Evolutionary conservation across 805 yeast species (phyloP).

Genomic region (Candida ascalaphidarum): DNA sequence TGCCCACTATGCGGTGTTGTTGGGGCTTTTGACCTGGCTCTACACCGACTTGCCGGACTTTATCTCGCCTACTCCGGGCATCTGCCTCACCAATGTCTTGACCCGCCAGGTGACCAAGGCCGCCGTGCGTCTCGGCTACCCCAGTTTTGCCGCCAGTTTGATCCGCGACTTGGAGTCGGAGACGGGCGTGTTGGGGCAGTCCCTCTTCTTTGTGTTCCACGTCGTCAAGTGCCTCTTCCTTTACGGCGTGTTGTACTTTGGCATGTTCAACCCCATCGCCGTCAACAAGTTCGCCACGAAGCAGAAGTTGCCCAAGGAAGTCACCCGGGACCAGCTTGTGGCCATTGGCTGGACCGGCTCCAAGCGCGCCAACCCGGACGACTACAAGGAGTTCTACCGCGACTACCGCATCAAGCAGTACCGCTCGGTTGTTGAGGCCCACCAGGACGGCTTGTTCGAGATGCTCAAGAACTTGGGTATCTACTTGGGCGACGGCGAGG

Average conservation of each 20-base stretch:
- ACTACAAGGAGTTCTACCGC: constrained; percentile 64
- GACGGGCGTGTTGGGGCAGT: constrained; percentile 42
- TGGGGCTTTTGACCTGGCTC: constrained; percentile 59
- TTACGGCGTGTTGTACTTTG: constrained; percentile 53
- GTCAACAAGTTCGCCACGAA: constrained; percentile 19
- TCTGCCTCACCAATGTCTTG: constrained; percentile 61
- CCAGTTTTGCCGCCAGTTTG: constrained; percentile 37
- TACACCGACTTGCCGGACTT: constrained; percentile 90
- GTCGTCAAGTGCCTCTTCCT: constrained; percentile 49
- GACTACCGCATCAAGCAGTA: constrained; percentile 51
- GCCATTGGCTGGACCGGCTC: constrained; percentile 94
- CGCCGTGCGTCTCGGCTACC: constrained; percentile 26
- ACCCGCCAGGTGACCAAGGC: constrained; percentile 12
- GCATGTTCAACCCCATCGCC: constrained; percentile 67
- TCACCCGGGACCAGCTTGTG: constrained; percentile 47
- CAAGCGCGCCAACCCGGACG: constrained; percentile 60
- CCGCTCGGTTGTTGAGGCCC: constrained; percentile 76
- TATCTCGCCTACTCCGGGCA: constrained; percentile 88
- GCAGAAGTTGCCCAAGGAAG: constrained; percentile 17
- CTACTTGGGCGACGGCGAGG: constrained; percentile 69
- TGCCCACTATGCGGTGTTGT: constrained; percentile 30
- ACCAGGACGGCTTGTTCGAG: constrained; percentile 60
- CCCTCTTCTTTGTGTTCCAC: constrained; percentile 68
- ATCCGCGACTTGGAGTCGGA: constrained; percentile 38
- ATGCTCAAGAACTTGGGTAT: constrained; percentile 53